These are phyloP conservation scores for Fusarium hostae DNA, from an alignment of 2,329 filamentous ascomycete genomes.

Conservation along the genomic window DNA sequence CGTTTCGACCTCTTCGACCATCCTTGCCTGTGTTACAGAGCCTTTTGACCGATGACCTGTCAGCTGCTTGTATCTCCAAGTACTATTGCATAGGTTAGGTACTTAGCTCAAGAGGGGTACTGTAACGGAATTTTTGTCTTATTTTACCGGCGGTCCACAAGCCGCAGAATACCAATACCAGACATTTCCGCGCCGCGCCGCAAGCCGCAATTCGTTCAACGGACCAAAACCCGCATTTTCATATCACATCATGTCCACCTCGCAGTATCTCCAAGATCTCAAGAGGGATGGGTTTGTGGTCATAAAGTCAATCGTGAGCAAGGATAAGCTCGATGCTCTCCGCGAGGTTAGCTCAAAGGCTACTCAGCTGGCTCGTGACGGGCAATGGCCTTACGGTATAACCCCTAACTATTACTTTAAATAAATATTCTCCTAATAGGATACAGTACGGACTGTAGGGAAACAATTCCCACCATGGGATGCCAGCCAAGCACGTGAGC, in stretches of 20 bases:
- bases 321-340: conserved; percentile 66
- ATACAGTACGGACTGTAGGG: conserved; percentile 52
- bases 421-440: neutral
- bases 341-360: conserved; percentile 68
- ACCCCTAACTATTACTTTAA: conserved; percentile 71
- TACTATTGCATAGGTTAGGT: neutral
- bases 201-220: conserved; percentile 2
- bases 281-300: conserved; percentile 80
- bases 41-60: conserved; percentile 26
- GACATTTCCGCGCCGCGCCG: neutral
- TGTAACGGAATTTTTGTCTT: conserved; percentile 23
- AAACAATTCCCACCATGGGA: conserved; percentile 94
- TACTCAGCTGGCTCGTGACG: conserved; percentile 72
- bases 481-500: conserved; percentile 60
- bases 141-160: conserved; percentile 32
- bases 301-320: conserved; percentile 71
- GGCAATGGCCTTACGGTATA: conserved; percentile 76
- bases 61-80: conserved; percentile 8
- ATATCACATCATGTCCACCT: conserved; percentile 29
- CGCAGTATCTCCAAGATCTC: conserved; percentile 60
- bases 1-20: conserved; percentile 22
- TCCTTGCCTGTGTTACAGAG: conserved; percentile 8
- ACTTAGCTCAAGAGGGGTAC: conserved; percentile 16
- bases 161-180: neutral
- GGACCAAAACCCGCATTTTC: conserved; percentile 8